Conservation (phyloP, 352 stramenopile genomes). For the Globisporangium alternatum region DNA sequence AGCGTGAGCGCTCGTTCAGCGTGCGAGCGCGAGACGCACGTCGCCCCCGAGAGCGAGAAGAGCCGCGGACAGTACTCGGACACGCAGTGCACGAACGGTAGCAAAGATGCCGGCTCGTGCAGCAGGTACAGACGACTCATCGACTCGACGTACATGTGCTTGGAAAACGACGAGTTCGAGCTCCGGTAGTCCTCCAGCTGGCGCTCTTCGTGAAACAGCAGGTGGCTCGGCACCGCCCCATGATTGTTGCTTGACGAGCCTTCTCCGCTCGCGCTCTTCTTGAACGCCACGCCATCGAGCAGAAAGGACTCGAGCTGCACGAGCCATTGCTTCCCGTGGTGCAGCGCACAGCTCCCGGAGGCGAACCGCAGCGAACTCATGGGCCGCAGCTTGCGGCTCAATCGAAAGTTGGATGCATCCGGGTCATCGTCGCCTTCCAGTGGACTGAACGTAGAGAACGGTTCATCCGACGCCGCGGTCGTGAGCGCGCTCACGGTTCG, state of each 20-base stretch:
- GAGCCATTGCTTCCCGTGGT: slow-evolving; percentile 65
- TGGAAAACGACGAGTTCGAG: slow-evolving; percentile 72
- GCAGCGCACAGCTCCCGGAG: slow-evolving; percentile 49
- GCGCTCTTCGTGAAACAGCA: slow-evolving; percentile 84
- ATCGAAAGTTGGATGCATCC: slow-evolving; percentile 46
- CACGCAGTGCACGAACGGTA: slow-evolving; percentile 63
- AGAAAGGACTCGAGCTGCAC: slow-evolving; percentile 71
- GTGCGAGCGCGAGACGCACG: slow-evolving; percentile 42
- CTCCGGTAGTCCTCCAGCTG: slow-evolving; percentile 63
- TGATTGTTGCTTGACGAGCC: not conserved
- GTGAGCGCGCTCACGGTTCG: slow-evolving; percentile 52
- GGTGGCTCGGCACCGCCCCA: slow-evolving; percentile 43
- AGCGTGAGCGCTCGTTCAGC: slow-evolving; percentile 66
- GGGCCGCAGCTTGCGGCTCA: slow-evolving; percentile 71
- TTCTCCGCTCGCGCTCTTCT: slow-evolving; percentile 11
- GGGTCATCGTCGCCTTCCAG: slow-evolving; percentile 20
- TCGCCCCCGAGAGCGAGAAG: slow-evolving; percentile 58
- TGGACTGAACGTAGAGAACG: slow-evolving; percentile 14
- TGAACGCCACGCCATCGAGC: slow-evolving; percentile 50
- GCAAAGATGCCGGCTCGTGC: slow-evolving; percentile 49
- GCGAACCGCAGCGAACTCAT: slow-evolving; percentile 83
- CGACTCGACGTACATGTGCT: slow-evolving; percentile 87
- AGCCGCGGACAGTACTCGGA: slow-evolving; percentile 56
- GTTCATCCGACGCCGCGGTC: slow-evolving; percentile 29
- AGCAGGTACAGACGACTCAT: slow-evolving; percentile 79